Evolutionary conservation across 2,329 filamentous ascomycete species (phyloP).

Genomic region (Scorias spongiosa): DNA sequence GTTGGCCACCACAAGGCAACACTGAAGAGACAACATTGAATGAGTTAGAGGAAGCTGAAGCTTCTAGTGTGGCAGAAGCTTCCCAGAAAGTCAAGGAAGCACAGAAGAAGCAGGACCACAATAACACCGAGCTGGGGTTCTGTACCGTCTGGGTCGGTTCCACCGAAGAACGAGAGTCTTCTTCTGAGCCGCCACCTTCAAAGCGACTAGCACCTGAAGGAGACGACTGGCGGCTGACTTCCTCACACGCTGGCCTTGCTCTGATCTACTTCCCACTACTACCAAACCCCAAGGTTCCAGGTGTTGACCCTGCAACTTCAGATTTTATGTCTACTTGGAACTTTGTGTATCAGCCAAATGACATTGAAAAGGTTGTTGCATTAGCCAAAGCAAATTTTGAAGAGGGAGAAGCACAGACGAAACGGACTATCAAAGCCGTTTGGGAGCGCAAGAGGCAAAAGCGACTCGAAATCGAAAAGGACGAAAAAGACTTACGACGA

Average conservation of each 20-base stretch:
- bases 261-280: constrained; percentile 86
- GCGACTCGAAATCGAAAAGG: constrained; percentile 39
- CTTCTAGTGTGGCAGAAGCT: constrained; percentile 43
- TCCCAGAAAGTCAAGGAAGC: constrained; percentile 4
- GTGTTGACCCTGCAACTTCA: constrained; percentile 66
- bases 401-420: constrained; percentile 66
- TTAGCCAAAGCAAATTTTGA: constrained; percentile 76
- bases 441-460: constrained; percentile 77
- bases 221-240: constrained; percentile 46
- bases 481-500: constrained; percentile 23
- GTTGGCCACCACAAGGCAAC: constrained; percentile 61
- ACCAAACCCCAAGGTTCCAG: constrained; percentile 62
- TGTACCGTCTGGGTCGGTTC: constrained; percentile 93
- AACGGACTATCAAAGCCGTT: constrained; percentile 65
- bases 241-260: constrained; percentile 68
- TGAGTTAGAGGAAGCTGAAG: constrained; percentile 54
- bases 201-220: constrained; percentile 36
- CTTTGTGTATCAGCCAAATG: constrained; percentile 82
- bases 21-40: constrained; percentile 44
- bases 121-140: constrained; percentile 50
- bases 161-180: constrained; percentile 52
- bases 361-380: constrained; percentile 71
- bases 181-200: constrained; percentile 37
- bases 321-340: constrained; percentile 97
- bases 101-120: constrained; percentile 12